A percentile compares a stretch with the other conserved stretches of the same genome.
phyloP scores from a whole-genome alignment of 2,329 filamentous ascomycete species.

The Dactylellina cionopaga region DNA sequence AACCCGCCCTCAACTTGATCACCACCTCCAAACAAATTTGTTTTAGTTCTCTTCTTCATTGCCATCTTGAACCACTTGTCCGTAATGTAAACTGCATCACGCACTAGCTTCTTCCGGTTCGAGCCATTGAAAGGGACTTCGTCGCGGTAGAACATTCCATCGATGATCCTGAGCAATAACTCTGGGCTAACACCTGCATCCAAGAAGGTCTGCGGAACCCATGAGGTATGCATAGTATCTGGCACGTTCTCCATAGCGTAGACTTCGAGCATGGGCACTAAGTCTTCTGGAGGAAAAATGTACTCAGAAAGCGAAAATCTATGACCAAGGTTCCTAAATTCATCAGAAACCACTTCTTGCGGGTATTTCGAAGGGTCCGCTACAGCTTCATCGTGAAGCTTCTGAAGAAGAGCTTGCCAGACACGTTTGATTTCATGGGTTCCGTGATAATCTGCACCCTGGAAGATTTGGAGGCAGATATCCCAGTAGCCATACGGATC shows the following conservation, averaged over 20 bases:
- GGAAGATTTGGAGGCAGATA: constrained; percentile 90
- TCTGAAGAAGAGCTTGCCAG: constrained; percentile 83
- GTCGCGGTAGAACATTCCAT: constrained; percentile 74
- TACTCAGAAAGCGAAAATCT: constrained; percentile 73
- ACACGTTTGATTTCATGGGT: constrained; percentile 82
- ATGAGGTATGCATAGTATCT: constrained; percentile 64
- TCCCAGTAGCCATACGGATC: constrained; percentile 94
- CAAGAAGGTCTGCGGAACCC: constrained; percentile 72
- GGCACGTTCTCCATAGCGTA: constrained; percentile 71
- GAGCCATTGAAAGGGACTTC: constrained; percentile 72
- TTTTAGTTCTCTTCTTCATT: constrained; percentile 37
- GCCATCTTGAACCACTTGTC: constrained; percentile 67
- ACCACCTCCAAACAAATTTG: constrained; percentile 33
- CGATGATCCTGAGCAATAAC: constrained; percentile 70
- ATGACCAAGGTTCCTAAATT: constrained; percentile 73
- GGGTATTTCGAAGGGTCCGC: constrained; percentile 64
- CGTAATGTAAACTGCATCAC: constrained; percentile 71
- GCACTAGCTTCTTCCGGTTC: constrained; percentile 68
- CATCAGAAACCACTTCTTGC: constrained; percentile 75
- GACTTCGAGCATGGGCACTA: constrained; percentile 72
- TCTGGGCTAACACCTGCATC: constrained; percentile 72
- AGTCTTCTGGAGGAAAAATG: constrained; percentile 67
- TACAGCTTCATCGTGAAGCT: constrained; percentile 70
- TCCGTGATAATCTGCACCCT: constrained; percentile 89
- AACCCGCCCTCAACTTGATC: constrained; percentile 52